Evolutionary conservation across 306 rosid species (phyloP).

Genomic region (Acacia crassicarpa): DNA sequence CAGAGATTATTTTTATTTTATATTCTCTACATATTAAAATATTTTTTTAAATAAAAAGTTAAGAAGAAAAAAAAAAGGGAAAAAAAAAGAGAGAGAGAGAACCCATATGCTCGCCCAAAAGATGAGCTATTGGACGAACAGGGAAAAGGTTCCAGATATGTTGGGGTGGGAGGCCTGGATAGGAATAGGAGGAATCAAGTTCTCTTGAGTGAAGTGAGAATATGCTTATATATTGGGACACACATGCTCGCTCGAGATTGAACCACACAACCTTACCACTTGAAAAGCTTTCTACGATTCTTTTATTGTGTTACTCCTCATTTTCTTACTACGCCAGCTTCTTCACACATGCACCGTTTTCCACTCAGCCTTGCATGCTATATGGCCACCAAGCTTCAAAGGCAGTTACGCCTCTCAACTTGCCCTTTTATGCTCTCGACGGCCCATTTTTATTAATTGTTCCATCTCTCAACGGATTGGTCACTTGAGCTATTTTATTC

Average conservation of each 20-base stretch:
- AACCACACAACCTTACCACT: background rate
- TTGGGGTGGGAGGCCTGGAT: background rate
- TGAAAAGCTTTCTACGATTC: background rate
- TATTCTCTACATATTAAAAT: no score
- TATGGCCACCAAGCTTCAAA: background rate
- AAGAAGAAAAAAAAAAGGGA: no score
- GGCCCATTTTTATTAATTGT: no score
- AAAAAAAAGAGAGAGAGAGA: no score
- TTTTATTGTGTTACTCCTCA: background rate
- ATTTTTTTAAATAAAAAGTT: no score
- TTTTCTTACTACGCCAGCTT: background rate
- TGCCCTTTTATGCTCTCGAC: background rate
- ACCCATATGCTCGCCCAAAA: no score
- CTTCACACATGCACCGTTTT: background rate
- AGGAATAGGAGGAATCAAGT: slow-evolving; percentile 2
- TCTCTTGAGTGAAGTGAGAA: slow-evolving; percentile 9
- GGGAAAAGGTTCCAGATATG: no score
- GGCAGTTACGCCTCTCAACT: background rate
- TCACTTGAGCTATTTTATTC: background rate
- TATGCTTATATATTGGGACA: background rate
- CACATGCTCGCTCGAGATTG: background rate
- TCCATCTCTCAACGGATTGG: background rate
- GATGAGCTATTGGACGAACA: no score
- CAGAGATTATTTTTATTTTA: no score
- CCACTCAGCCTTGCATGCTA: no score